Evolutionary conservation across 1,284 basidiomycete genomes (phyloP).

Genomic region (Sanghuangporus baumii): DNA sequence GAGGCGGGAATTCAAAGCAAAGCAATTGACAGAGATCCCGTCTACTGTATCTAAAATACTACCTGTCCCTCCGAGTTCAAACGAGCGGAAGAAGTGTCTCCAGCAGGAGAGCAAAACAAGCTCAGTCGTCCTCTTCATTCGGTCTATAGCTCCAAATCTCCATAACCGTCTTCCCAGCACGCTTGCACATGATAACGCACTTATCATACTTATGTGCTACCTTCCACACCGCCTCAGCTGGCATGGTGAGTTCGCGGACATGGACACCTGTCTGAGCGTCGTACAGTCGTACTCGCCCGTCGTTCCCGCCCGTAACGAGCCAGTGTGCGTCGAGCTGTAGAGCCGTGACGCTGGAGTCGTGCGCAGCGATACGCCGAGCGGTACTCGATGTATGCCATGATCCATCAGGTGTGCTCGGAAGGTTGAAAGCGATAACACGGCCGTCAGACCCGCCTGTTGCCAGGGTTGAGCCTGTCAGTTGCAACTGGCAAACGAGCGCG

Average conservation of each 20-base stretch:
- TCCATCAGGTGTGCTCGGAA: slow-evolving; percentile 43
- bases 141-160: slow-evolving; percentile 79
- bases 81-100: background rate
- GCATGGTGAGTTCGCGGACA: slow-evolving; percentile 72
- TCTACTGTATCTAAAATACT: background rate
- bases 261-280: slow-evolving; percentile 66
- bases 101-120: too few relatives aligned
- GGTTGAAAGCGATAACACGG: slow-evolving; percentile 85
- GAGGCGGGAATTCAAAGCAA: background rate
- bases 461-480: slow-evolving; percentile 71
- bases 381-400: background rate
- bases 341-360: slow-evolving; percentile 89
- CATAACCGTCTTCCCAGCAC: slow-evolving; percentile 82
- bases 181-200: slow-evolving; percentile 79
- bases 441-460: slow-evolving; percentile 94
- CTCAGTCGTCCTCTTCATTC: slow-evolving; percentile 23
- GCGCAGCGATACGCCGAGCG: slow-evolving; percentile 61
- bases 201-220: slow-evolving; percentile 75
- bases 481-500: slow-evolving; percentile 90
- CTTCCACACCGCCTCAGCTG: slow-evolving; percentile 86
- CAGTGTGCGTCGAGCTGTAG: slow-evolving; percentile 85
- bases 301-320: slow-evolving; percentile 82
- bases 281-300: slow-evolving; percentile 87
- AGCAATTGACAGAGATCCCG: background rate
- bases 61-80: background rate